Evolutionary conservation across 2,329 filamentous ascomycete genomes (phyloP).

Genomic region (Phoma sp.): DNA sequence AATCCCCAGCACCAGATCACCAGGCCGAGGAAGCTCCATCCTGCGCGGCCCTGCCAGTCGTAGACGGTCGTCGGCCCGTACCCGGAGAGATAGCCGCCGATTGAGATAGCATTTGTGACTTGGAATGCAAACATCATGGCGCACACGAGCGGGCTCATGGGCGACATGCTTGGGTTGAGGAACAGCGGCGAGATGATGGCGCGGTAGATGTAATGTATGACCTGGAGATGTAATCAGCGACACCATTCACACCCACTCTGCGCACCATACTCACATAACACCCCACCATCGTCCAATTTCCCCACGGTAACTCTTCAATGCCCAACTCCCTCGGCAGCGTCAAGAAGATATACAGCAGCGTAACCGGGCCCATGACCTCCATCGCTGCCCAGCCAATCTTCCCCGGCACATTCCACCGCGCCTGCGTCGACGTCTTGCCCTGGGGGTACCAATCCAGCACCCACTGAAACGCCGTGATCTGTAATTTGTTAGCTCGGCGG

Average conservation of each 20-base stretch:
- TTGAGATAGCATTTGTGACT: slow-evolving; percentile 75
- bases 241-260: neutral
- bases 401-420: slow-evolving; percentile 83
- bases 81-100: slow-evolving; percentile 82
- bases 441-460: slow-evolving; percentile 78
- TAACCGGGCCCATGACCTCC: slow-evolving; percentile 80
- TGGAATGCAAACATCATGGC: slow-evolving; percentile 74
- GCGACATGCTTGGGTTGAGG: slow-evolving; percentile 87
- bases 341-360: slow-evolving; percentile 79
- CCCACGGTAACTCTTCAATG: slow-evolving; percentile 69
- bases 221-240: slow-evolving; percentile 48
- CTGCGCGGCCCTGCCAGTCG: slow-evolving; percentile 57
- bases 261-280: slow-evolving; percentile 60
- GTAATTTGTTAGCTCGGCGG: neutral
- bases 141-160: slow-evolving; percentile 77
- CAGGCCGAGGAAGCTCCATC: slow-evolving; percentile 67
- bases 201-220: slow-evolving; percentile 90
- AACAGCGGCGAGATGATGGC: slow-evolving; percentile 82
- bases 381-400: slow-evolving; percentile 86
- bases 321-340: slow-evolving; percentile 67
- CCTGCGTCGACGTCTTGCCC: slow-evolving; percentile 84
- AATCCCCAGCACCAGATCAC: slow-evolving; percentile 79
- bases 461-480: slow-evolving; percentile 81
- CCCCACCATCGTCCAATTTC: slow-evolving; percentile 76
- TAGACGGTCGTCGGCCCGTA: slow-evolving; percentile 72